Base-by-base conservation (phyloP, 2,329 filamentous ascomycete species). In the Macrophomina tecta region DNA sequence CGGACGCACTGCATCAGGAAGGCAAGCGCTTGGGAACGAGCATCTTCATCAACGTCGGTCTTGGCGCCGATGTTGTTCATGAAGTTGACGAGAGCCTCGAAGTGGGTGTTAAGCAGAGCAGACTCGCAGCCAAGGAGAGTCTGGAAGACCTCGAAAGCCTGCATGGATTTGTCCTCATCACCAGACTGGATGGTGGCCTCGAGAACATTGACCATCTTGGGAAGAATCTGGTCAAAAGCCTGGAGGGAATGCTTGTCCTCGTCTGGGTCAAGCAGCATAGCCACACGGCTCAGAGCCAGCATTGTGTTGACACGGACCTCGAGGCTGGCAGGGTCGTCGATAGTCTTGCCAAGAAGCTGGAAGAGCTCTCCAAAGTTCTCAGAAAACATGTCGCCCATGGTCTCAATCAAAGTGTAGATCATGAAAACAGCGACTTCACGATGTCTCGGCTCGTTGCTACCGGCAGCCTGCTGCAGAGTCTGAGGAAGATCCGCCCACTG, bases 131-230 rank as follows among this genome's bases (percentile, higher is more conserved):
- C 91, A 64, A 99, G 87, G 74, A 97, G 90, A 61, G 92, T 95
- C 83, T 98, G 95, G 87, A 98, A 97, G 71, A 97, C 93, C 78
- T 98, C 95, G 73, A 98, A 99, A 32, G 93, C 89, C 76, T 94
- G 90, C 84, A 94, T 92, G 72, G 91, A 90, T 77, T 91, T 90
- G 76, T 97, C 94, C 73, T 97, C 94, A 73, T 97, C 91, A 67
- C 87, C 87, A 67, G 87, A 86, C 73, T 93, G 87, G 67, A 98
- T 91, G 32, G 91, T 88, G 69, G 90, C 86, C 85, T 97, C 95
- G 71, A 98, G 86, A 11, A 97, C 92, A 70, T 89, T 87, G 68
- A 98, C 94, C 90, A 98, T 95, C 73, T 88, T 82, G 11, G 95
- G 94, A 68, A 98, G 86, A 66, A 95, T 88, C 70, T 86, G 84